Evolutionary conservation across 352 stramenopile species (phyloP), one percentile per base, ranked within the genome.

Genomic region (Globisporangium paddicum): DNA sequence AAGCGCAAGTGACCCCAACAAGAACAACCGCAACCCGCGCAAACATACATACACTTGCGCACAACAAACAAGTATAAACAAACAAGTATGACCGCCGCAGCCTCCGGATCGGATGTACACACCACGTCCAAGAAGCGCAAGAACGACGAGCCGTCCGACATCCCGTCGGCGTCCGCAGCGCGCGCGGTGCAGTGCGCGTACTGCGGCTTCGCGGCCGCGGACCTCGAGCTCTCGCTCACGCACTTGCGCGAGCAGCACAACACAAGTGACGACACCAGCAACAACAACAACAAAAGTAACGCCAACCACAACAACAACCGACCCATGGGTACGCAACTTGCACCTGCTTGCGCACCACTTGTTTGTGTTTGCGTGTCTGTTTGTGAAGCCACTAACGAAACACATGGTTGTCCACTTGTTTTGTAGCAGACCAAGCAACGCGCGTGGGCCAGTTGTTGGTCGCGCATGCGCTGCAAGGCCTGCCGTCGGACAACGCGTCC

Each of bases 381-480:
- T 5, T 42, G 21, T 7, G 28, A 45, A 30, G 40, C 23, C 8
- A 21, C 40, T 55, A 26, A 40, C 16, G 16, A 42, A 53, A 23
- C 46, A 53, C 46, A 38, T 53, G 46, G 30, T 53, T 53, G 41
- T 47, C 38, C 41, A 47, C 41, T 23, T 47, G 41, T 21, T 19
- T 40, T 4, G 18, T 32, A 38, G 38, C 60, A 87, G 79, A 69
- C 40, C 69, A 83, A 44, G 71, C 79, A 10, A 53, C 86, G 14
- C 66, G 86, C 28, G 65, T 89, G 58, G 77, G 75, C 26, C 73
- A 86, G 32, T 78, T 86, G 63, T 58, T 90, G 19, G 55, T 87
- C 13, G 68, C 84, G 32, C 74, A 70, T 26, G 75, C 75, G 42
- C 61, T 90, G 21, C 57, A 57, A 45, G 45, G 40, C 21, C 53